phyloP scores from a whole-genome alignment of 495 filamentous ascomycete genomes.

The Aspergillus indologenus region DNA sequence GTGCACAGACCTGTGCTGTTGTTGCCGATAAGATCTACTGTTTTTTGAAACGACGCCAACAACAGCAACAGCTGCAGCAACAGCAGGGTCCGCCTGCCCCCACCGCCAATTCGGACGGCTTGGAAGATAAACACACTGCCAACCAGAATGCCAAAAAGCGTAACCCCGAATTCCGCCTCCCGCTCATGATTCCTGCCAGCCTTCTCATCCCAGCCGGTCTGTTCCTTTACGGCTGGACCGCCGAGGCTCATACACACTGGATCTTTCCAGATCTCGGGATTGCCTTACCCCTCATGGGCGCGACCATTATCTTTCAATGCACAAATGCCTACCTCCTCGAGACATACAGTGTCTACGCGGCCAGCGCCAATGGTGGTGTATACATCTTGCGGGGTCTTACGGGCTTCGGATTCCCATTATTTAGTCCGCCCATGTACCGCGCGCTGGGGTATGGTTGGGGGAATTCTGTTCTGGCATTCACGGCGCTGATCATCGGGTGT shows the following conservation, averaged over 20 bases:
- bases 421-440: conserved; percentile 12
- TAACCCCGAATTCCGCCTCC: conserved; percentile 16
- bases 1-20: conserved; percentile 12
- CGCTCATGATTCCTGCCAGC: conserved; percentile 16
- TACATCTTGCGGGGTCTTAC: conserved; percentile 16
- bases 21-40: conserved; percentile 8
- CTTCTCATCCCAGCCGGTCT: conserved; percentile 16
- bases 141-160: conserved; percentile 11
- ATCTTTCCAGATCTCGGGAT: conserved; percentile 45
- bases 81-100: no score
- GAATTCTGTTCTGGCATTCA: conserved; percentile 13
- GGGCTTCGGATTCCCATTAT: conserved; percentile 16
- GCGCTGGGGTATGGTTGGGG: conserved; percentile 17
- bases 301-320: conserved; percentile 20
- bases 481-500: conserved; percentile 9
- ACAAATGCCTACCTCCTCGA: conserved; percentile 16
- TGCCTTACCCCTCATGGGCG: conserved; percentile 47
- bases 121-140: conserved; percentile 4
- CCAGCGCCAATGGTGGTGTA: conserved; percentile 14
- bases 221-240: conserved; percentile 20
- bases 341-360: conserved; percentile 14
- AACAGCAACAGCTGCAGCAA: no score
- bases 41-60: background rate
- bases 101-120: no score
- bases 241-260: conserved; percentile 38